A percentile compares a stretch with the other conserved stretches of the same genome.
These are phyloP conservation scores for Decorospora gaudefroyi DNA, from an alignment of 2,329 filamentous ascomycete genomes.

Conservation along the genomic window DNA sequence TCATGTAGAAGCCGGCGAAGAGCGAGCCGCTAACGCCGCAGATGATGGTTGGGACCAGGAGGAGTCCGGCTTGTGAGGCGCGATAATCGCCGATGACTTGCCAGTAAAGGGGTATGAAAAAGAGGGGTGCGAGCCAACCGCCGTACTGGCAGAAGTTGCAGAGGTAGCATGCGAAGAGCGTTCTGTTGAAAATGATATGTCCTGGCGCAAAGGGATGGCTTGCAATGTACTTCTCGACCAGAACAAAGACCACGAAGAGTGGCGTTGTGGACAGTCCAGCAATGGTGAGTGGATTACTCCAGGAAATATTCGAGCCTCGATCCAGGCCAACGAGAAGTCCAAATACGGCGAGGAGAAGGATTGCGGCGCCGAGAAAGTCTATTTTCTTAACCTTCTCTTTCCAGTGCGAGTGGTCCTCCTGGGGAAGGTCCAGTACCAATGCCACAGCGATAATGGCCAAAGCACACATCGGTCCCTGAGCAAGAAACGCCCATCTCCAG, in stretches of 20 bases:
- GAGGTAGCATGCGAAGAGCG: slow-evolving; percentile 68
- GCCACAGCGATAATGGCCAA: slow-evolving; percentile 67
- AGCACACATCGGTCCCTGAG: slow-evolving; percentile 70
- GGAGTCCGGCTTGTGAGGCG: slow-evolving; percentile 66
- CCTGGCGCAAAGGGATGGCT: slow-evolving; percentile 74
- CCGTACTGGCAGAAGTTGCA: slow-evolving; percentile 74
- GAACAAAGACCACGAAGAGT: slow-evolving; percentile 68
- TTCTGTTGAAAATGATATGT: slow-evolving; percentile 70
- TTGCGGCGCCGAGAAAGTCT: slow-evolving; percentile 72
- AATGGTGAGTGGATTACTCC: slow-evolving; percentile 64
- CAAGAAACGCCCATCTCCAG: slow-evolving; percentile 77
- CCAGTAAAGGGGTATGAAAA: slow-evolving; percentile 78
- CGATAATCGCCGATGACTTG: slow-evolving; percentile 70
- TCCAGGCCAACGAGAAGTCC: slow-evolving; percentile 71
- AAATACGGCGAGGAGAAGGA: slow-evolving; percentile 68
- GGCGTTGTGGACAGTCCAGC: slow-evolving; percentile 60
- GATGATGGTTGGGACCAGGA: slow-evolving; percentile 69
- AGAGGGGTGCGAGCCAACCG: slow-evolving; percentile 64
- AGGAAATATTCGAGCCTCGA: slow-evolving; percentile 71
- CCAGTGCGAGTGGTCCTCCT: slow-evolving; percentile 64
- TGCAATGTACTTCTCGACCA: slow-evolving; percentile 70
- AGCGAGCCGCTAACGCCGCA: slow-evolving; percentile 67
- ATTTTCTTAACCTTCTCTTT: slow-evolving; percentile 67
- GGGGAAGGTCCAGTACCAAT: slow-evolving; percentile 65
- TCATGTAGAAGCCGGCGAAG: slow-evolving; percentile 68